A percentile compares a stretch with the other conserved stretches of the same genome.
Conservation (phyloP, 768 basidiomycete genomes). For the Tulasnella sp. region DNA sequence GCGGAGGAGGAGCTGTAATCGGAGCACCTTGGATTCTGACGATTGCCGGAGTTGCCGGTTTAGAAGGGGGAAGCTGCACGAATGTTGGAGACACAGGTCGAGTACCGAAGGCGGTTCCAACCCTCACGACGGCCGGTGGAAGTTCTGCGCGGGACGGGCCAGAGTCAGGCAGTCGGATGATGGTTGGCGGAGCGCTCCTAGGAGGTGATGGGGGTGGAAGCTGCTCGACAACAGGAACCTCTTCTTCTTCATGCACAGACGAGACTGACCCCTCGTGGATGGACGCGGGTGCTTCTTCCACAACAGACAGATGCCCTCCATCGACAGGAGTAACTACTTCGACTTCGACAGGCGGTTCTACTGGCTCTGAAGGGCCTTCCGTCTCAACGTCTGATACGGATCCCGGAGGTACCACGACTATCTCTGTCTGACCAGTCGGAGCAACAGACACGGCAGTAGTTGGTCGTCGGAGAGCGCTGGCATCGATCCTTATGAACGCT, state of each 20-base stretch:
- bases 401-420: neutral
- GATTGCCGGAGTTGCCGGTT: conserved; percentile 20
- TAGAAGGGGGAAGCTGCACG: conserved; percentile 9
- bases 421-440: neutral
- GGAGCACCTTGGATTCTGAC: conserved; percentile 23
- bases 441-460: neutral
- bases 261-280: neutral
- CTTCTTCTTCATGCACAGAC: neutral
- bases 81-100: conserved; percentile 5
- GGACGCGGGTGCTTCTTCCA: neutral
- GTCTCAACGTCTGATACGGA: neutral
- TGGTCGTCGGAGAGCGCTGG: conserved; percentile 13
- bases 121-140: conserved; percentile 19
- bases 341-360: neutral
- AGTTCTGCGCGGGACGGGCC: neutral
- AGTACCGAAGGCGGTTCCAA: conserved; percentile 17
- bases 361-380: neutral
- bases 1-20: neutral
- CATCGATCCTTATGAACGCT: conserved; percentile 22
- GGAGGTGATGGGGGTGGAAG: neutral
- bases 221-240: conserved; percentile 9
- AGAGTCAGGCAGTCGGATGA: conserved; percentile 13
- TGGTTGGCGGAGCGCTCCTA: conserved; percentile 16
- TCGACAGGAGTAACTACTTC: neutral
- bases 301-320: neutral